Evolutionary conservation across 768 basidiomycete genomes (phyloP), one percentile per base, ranked within the genome.

Genomic region (Phanerochaete sordida): DNA sequence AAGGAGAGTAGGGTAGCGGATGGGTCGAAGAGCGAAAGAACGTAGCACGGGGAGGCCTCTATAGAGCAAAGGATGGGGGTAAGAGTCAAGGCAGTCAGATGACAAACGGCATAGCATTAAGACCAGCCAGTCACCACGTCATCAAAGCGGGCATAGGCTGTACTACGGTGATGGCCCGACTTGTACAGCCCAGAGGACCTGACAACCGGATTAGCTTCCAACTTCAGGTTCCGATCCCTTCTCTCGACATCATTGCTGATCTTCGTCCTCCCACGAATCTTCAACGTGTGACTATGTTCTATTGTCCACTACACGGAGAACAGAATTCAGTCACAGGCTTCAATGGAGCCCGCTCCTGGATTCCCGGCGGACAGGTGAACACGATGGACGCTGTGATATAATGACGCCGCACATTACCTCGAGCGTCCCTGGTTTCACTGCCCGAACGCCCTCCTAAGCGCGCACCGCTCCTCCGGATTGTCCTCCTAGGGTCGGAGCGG

Each of bases 151-250:
- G 53, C 33, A 54, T 54, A 54, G 53, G 53, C 53, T 43, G 53
- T 43, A 54, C 53, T 26, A 54, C 53, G 53, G 53, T 43, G 53
- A 54, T 54, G 53, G 53, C 53, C 51, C 37, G 37, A 43, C 53
- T 26, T 11, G 33, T 39, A 43, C 53, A 54, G 53, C 50, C 50
- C 28, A 26, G 13, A 26, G 31, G 35, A n/a, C 53, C 33, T 54
- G 53, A 54, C 53, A 37, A 54, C 53, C 53, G 53, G 53, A 54
- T 54, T 54, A 54, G 53, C 53, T 54, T 54, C 53, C 43, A 54
- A 37, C 53, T 54, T 54, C 53, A 54, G 37, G 33, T 33, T 54
- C 53, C 53, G 53, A 43, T n/a, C n/a, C n/a, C 24, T 23, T 23
- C 43, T 23, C 47, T 24, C 35, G 39, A 43, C 11, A 54, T 54